These are phyloP conservation scores for Planoprotostelium fungivorum DNA, from an alignment of 78 protist species.

Conservation along the genomic window DNA sequence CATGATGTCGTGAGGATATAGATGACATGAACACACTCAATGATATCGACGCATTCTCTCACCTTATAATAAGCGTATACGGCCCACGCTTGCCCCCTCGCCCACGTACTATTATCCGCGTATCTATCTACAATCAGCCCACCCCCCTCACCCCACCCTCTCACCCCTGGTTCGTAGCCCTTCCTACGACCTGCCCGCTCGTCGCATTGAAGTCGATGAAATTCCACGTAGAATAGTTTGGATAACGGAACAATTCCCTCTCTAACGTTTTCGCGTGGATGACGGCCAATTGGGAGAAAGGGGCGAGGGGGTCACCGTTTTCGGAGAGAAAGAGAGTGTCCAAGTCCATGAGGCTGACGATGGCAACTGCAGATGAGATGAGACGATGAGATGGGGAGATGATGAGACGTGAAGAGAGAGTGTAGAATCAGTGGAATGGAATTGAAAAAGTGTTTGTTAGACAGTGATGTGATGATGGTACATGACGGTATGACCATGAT, in stretches of 20 bases:
- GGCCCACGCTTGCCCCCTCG: not conserved
- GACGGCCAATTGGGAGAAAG: not conserved
- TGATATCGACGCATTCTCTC: too few relatives aligned
- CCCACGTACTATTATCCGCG: not conserved
- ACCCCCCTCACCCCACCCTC: too few relatives aligned
- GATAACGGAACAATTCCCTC: not conserved
- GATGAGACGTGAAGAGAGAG: too few relatives aligned
- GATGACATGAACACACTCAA: too few relatives aligned
- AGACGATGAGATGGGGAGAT: too few relatives aligned
- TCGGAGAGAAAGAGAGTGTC: not conserved
- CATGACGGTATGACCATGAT: too few relatives aligned
- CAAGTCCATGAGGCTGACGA: not conserved
- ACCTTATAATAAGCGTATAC: not conserved
- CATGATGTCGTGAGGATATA: too few relatives aligned
- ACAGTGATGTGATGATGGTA: too few relatives aligned
- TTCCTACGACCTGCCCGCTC: not conserved
- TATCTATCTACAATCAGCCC: not conserved
- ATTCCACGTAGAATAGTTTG: not conserved
- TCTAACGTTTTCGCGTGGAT: not conserved
- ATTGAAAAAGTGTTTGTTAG: too few relatives aligned
- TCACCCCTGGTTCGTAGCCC: not conserved
- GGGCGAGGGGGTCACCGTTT: not conserved
- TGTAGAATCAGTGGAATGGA: too few relatives aligned
- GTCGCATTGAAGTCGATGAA: not conserved
- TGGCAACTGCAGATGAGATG: not conserved